These are phyloP conservation scores for Vitis riparia DNA, from an alignment of 164 flowering plant genomes.

Conservation along the genomic window DNA sequence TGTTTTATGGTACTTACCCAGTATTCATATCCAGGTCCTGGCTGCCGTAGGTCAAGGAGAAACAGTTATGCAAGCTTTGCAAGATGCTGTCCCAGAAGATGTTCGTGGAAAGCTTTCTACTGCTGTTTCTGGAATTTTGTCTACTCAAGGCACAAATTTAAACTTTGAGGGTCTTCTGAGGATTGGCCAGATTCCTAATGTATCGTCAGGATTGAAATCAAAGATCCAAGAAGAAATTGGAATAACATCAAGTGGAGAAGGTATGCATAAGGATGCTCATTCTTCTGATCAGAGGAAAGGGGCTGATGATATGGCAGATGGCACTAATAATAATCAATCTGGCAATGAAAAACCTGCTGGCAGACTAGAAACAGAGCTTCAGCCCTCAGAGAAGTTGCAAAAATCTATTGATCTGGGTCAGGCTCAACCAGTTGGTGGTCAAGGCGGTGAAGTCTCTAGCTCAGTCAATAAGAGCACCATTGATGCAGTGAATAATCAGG, in stretches of 20 bases:
- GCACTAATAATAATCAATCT: slow-evolving; percentile 21
- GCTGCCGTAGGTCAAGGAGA: slow-evolving; percentile 85
- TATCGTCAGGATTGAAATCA: slow-evolving; percentile 37
- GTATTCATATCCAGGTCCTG: slow-evolving; percentile 57
- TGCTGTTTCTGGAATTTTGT: slow-evolving; percentile 71
- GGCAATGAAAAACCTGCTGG: slow-evolving; percentile 27
- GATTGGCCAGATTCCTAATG: slow-evolving; percentile 26
- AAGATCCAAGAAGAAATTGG: slow-evolving; percentile 37
- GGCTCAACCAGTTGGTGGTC: slow-evolving; percentile 22
- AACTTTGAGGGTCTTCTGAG: slow-evolving; percentile 46
- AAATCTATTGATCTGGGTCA: slow-evolving; percentile 27
- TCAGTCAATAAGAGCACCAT: slow-evolving; percentile 20
- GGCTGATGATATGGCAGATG: slow-evolving; percentile 31
- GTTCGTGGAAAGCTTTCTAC: slow-evolving; percentile 84
- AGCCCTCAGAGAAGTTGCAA: slow-evolving; percentile 22
- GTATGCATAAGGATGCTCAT: slow-evolving; percentile 23
- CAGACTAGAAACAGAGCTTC: slow-evolving; percentile 29
- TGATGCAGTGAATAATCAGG: slow-evolving; percentile 26
- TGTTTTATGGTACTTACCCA: neutral
- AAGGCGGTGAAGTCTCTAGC: slow-evolving; percentile 25
- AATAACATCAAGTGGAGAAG: slow-evolving; percentile 29
- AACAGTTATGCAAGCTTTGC: slow-evolving; percentile 81
- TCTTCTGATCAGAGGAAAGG: slow-evolving; percentile 27
- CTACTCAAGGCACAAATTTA: slow-evolving; percentile 44
- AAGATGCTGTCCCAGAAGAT: slow-evolving; percentile 97